These are phyloP conservation scores for Hyphodiscus hymeniophilus DNA, from an alignment of 495 filamentous ascomycete genomes.

Conservation along the genomic window DNA sequence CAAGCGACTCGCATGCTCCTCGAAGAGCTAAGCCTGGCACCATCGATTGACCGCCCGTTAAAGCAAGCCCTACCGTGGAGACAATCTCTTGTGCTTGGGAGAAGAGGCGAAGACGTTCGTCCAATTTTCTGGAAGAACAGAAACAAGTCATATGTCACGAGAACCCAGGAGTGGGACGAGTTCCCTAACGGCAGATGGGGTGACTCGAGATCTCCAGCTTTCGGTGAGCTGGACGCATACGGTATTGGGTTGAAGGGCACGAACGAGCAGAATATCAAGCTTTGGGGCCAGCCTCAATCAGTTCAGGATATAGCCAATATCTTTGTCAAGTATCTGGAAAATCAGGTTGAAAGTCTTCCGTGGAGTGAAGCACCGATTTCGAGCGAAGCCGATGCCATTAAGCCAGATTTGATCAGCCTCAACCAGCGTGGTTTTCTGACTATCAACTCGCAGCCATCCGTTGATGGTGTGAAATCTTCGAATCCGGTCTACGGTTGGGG, in stretches of 20 bases:
- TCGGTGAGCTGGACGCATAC: constrained; percentile 93
- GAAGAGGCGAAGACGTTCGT: constrained; percentile 89
- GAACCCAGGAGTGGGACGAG: constrained; percentile 98
- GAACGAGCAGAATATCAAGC: constrained; percentile 91
- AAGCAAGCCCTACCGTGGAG: constrained; percentile 91
- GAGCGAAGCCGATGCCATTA: constrained; percentile 69
- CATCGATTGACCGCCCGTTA: constrained; percentile 63
- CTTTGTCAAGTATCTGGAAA: constrained; percentile 75
- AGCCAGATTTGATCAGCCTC: constrained; percentile 64
- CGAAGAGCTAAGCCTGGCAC: constrained; percentile 75
- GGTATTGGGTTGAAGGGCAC: constrained; percentile 93
- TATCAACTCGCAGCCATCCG: constrained; percentile 95
- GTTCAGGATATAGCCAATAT: constrained; percentile 72
- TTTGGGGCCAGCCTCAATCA: constrained; percentile 82
- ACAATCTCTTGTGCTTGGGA: constrained; percentile 80
- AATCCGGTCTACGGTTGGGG: constrained; percentile 91
- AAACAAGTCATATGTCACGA: constrained; percentile 86
- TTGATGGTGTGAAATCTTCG: constrained; percentile 84
- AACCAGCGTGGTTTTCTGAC: constrained; percentile 86
- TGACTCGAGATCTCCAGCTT: constrained; percentile 92
- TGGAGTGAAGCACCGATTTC: constrained; percentile 92
- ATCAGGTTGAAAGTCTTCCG: constrained; percentile 73
- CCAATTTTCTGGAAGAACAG: constrained; percentile 99
- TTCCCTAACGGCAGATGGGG: constrained; percentile 99
- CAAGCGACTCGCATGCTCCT: constrained; percentile 90